Evolutionary conservation across 352 stramenopile genomes (phyloP).

Genomic region (Pythium monospermum): DNA sequence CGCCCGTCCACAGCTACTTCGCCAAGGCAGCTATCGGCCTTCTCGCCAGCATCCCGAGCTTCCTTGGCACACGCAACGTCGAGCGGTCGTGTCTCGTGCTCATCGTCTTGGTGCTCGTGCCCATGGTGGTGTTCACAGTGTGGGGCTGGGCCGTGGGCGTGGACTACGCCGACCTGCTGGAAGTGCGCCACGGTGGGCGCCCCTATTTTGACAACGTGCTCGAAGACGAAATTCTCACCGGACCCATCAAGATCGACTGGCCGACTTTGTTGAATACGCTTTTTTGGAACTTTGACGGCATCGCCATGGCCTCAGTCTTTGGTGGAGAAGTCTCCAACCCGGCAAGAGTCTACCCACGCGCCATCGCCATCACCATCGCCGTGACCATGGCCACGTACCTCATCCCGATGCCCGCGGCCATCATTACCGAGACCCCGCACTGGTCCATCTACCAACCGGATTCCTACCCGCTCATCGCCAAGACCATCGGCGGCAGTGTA

Average conservation of each 20-base stretch:
- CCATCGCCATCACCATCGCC: constrained; percentile 65
- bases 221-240: constrained; percentile 22
- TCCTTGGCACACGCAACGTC: constrained; percentile 36
- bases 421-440: constrained; percentile 13
- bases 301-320: constrained; percentile 74
- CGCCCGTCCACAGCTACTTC: constrained; percentile 15
- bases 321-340: constrained; percentile 75
- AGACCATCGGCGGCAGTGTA: constrained; percentile 52
- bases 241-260: constrained; percentile 39
- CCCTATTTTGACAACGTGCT: constrained; percentile 18
- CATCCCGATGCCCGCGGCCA: constrained; percentile 59
- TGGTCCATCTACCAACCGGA: constrained; percentile 21
- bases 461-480: constrained; percentile 3
- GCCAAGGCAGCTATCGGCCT: constrained; percentile 39
- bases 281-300: constrained; percentile 92
- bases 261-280: constrained; percentile 80
- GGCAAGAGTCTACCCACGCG: constrained; percentile 50
- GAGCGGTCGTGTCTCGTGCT: constrained; percentile 27
- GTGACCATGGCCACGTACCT: constrained; percentile 60
- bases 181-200: constrained; percentile 26
- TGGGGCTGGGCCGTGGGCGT: constrained; percentile 28
- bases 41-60: constrained; percentile 27
- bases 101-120: constrained; percentile 27
- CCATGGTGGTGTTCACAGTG: constrained; percentile 38
- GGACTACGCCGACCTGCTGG: constrained; percentile 35